Base-by-base conservation (phyloP, 306 rosid species). In the Quercus robur region DNA sequence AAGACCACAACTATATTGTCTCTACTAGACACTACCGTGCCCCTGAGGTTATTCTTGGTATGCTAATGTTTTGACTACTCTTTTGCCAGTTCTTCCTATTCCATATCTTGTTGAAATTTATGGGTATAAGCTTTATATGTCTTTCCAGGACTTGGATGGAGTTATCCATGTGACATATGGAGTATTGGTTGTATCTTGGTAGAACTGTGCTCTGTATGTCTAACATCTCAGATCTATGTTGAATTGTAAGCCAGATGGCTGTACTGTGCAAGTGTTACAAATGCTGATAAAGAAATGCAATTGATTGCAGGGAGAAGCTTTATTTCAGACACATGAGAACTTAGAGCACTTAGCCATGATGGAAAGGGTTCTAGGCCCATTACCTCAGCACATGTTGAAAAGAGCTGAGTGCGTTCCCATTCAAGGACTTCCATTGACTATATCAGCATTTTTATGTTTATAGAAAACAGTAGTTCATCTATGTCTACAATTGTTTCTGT, bases 261-360 rank as follows among this genome's bases (percentile, higher is more conserved):
- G 17, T 25, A n/a, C 54, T 12, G 54, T 49, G 54, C 54, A 44
- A 1, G 2, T 38, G 3, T 25, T 0, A 35, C 9, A 4, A 5
- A 14, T 5, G 54, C 54, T 66, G 15, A 17, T 56, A 69, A 49
- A 12, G 54, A 12, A 49, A 49, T 49, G 54, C 54, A 49, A 49
- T 49, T 49, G 54, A 49, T 49, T 13, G 54, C 77, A 94, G 99
- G 99, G 99, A 0, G 99, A 95, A 84, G 99, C 99, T 5, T 83
- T 95, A 83, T 95, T 95, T 70, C 97, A 95, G 84, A 95, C 99
- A 61, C 99, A 95, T 18, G 99, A 95, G 78, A 95, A 93, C 84
- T 85, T 95, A 67, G 98, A 95, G 84, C 99, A 93, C 84, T 93
- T 95, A 6, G 97, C 99, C 5, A 93, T 95, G 99, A 95, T 95